Evolutionary conservation across 129 eudicot species (phyloP).

Genomic region (Sambucus nigra): DNA sequence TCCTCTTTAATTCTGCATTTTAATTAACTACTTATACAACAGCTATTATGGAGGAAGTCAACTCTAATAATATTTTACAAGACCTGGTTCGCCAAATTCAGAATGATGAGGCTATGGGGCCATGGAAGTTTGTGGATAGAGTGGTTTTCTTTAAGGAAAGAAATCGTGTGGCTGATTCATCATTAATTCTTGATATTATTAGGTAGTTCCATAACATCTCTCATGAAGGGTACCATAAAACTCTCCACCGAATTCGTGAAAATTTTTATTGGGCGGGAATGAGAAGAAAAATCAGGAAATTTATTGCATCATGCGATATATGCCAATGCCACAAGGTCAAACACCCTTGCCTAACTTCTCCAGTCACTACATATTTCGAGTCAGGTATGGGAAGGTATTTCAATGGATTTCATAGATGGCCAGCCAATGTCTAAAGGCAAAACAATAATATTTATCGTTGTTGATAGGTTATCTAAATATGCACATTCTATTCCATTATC

Average conservation of each 20-base stretch:
- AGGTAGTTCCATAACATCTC: too few relatives aligned
- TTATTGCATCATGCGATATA: not conserved
- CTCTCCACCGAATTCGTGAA: not conserved
- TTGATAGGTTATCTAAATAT: not conserved
- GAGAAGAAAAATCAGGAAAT: not conserved
- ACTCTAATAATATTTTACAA: too few relatives aligned
- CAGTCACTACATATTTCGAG: not conserved
- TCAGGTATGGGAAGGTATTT: not conserved
- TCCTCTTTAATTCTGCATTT: too few relatives aligned
- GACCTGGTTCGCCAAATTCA: too few relatives aligned
- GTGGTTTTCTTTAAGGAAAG: too few relatives aligned
- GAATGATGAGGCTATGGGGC: too few relatives aligned
- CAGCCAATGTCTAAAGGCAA: not conserved
- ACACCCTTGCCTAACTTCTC: not conserved
- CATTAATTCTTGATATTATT: too few relatives aligned
- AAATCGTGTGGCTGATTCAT: too few relatives aligned
- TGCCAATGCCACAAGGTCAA: not conserved
- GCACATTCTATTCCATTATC: not conserved
- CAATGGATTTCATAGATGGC: not conserved
- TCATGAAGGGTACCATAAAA: not conserved
- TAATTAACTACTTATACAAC: too few relatives aligned
- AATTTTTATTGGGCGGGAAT: not conserved
- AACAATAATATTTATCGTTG: not conserved
- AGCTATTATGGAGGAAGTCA: too few relatives aligned
- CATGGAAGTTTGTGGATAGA: too few relatives aligned